phyloP scores from a whole-genome alignment of 108 stramenopile genomes.

The Nannochloropsis granulata region DNA sequence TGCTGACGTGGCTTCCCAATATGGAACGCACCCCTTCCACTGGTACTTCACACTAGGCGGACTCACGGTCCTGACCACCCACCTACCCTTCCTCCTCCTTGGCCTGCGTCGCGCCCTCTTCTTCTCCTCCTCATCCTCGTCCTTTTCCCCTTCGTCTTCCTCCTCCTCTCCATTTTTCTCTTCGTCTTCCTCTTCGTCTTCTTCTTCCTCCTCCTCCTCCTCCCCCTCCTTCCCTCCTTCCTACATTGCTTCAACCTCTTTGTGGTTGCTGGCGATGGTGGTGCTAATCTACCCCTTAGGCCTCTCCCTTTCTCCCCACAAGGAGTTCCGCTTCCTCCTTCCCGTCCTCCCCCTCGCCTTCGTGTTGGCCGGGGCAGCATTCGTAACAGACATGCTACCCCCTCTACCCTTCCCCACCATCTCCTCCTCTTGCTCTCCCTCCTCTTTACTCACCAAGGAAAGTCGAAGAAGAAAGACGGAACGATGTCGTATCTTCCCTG shows the following conservation, averaged over 20 bases:
- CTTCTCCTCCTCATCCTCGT: neutral
- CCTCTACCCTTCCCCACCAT: neutral
- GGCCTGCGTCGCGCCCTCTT: neutral
- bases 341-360: slow-evolving; percentile 69
- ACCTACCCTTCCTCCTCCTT: slow-evolving; percentile 2
- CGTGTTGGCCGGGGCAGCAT: slow-evolving; percentile 45
- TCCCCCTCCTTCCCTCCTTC: neutral
- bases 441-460: neutral
- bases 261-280: neutral
- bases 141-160: neutral
- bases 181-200: neutral
- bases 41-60: slow-evolving; percentile 26
- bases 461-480: neutral
- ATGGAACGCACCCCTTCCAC: slow-evolving; percentile 27
- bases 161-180: slow-evolving; percentile 1
- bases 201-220: neutral
- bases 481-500: neutral
- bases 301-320: slow-evolving; percentile 76
- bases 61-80: slow-evolving; percentile 17
- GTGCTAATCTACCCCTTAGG: neutral
- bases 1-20: slow-evolving; percentile 1
- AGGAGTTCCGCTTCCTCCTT: slow-evolving; percentile 83
- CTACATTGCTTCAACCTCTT: neutral
- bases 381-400: neutral
- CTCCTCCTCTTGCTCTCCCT: neutral